phyloP scores from a whole-genome alignment of 2,329 filamentous ascomycete genomes.

The Talaromyces sp. region DNA sequence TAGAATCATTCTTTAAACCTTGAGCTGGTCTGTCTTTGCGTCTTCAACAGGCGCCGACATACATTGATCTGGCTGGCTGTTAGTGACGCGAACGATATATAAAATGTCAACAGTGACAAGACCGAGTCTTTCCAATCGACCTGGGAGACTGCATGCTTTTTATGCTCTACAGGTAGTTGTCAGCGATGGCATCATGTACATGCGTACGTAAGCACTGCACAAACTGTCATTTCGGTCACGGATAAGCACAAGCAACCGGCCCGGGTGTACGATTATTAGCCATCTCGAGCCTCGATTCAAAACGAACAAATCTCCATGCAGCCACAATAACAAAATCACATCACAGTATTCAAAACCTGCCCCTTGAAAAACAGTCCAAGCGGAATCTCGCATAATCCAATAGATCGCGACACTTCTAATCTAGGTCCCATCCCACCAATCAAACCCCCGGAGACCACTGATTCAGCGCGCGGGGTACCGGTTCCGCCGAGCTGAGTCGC shows the following conservation, averaged over 20 bases:
- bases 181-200: background rate
- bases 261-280: background rate
- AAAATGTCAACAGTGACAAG: background rate
- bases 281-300: background rate
- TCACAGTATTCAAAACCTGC: background rate
- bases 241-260: too few species aligned
- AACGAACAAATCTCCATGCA: background rate
- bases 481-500: background rate
- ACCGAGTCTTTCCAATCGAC: background rate
- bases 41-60: background rate
- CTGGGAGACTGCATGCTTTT: background rate
- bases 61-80: background rate
- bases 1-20: background rate
- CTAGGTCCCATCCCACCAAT: background rate
- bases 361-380: background rate
- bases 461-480: background rate
- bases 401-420: background rate
- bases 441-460: background rate
- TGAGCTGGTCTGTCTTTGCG: background rate
- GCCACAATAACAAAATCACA: background rate
- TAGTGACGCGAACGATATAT: background rate
- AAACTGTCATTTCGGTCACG: background rate
- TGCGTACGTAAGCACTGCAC: background rate
- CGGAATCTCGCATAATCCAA: background rate
- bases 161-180: background rate